Conservation (phyloP, 108 stramenopile species). For the Stephanodiscus triporus region DNA sequence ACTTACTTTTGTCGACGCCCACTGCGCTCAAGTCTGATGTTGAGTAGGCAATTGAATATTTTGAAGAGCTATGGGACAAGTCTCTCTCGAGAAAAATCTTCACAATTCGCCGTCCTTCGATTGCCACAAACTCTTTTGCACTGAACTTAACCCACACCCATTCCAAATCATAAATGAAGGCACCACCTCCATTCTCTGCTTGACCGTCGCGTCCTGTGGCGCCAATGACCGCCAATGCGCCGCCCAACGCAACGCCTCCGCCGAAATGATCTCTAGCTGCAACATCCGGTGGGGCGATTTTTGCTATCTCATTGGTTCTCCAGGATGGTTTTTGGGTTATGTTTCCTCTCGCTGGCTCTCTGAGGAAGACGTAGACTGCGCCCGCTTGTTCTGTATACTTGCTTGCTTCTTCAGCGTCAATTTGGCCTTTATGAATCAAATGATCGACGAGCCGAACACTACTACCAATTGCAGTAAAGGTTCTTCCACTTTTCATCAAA, state of each 20-base stretch:
- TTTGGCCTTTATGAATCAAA: slow-evolving; percentile 14
- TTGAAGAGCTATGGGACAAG: slow-evolving; percentile 18
- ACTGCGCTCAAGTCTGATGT: slow-evolving; percentile 78
- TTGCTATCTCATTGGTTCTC: slow-evolving; percentile 54
- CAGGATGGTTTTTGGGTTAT: slow-evolving; percentile 43
- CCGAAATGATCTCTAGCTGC: slow-evolving; percentile 66
- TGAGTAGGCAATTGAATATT: slow-evolving; percentile 65
- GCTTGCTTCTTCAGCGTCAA: slow-evolving; percentile 20
- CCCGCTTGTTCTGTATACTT: slow-evolving; percentile 58
- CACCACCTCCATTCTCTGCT: slow-evolving; percentile 37
- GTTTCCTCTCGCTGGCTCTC: slow-evolving; percentile 39
- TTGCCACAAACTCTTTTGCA: slow-evolving; percentile 52
- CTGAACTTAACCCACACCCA: slow-evolving; percentile 50
- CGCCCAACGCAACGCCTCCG: slow-evolving; percentile 39
- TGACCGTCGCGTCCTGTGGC: slow-evolving; percentile 41
- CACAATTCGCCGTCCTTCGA: slow-evolving; percentile 59
- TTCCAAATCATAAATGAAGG: slow-evolving; percentile 61
- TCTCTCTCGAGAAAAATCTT: slow-evolving; percentile 64
- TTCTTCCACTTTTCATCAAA: slow-evolving; percentile 26
- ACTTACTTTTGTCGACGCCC: slow-evolving; percentile 67
- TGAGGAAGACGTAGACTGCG: slow-evolving; percentile 66
- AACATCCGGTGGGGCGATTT: slow-evolving; percentile 64
- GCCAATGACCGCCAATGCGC: slow-evolving; percentile 36
- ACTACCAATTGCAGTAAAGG: slow-evolving; percentile 40
- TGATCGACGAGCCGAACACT: slow-evolving; percentile 38